These are phyloP conservation scores for Noccaea bulbosa DNA, from an alignment of 345 rosid species.

Conservation along the genomic window DNA sequence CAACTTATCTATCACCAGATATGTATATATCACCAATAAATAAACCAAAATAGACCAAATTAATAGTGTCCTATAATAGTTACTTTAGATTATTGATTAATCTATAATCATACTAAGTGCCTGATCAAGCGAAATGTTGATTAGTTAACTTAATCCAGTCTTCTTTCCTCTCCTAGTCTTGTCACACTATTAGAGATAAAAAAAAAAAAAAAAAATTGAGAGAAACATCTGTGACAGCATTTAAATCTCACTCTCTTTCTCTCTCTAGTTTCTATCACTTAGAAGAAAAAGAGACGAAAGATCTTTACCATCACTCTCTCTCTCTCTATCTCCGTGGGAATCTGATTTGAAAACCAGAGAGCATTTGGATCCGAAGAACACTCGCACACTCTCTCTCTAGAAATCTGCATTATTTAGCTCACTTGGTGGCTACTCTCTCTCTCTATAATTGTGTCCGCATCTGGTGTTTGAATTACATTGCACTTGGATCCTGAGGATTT, in stretches of 20 bases:
- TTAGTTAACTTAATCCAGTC: constrained; percentile 25
- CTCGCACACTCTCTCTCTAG: constrained; percentile 25
- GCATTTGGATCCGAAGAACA: constrained; percentile 30
- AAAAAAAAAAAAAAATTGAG: background rate
- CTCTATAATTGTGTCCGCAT: constrained; percentile 5
- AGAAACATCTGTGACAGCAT: constrained; percentile 33
- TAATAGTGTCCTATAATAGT: background rate
- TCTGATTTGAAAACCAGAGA: constrained; percentile 38
- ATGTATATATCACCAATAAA: background rate
- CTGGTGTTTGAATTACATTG: background rate
- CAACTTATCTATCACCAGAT: constrained; percentile 14
- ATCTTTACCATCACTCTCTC: constrained; percentile 1
- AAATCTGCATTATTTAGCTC: constrained; percentile 26
- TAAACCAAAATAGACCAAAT: constrained; percentile 10
- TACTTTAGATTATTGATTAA: background rate
- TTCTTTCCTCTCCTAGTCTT: constrained; percentile 14
- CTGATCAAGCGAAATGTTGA: constrained; percentile 18
- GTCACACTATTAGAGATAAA: constrained; percentile 2
- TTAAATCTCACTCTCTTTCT: constrained; percentile 31
- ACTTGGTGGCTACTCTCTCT: constrained; percentile 13
- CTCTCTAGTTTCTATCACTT: constrained; percentile 10
- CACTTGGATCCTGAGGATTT: constrained; percentile 28
- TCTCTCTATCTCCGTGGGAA: constrained; percentile 15
- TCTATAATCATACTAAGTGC: background rate
- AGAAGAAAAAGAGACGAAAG: background rate